These are phyloP conservation scores for Acanthamoeba royreba DNA, from an alignment of 208 protist genomes.

Conservation along the genomic window DNA sequence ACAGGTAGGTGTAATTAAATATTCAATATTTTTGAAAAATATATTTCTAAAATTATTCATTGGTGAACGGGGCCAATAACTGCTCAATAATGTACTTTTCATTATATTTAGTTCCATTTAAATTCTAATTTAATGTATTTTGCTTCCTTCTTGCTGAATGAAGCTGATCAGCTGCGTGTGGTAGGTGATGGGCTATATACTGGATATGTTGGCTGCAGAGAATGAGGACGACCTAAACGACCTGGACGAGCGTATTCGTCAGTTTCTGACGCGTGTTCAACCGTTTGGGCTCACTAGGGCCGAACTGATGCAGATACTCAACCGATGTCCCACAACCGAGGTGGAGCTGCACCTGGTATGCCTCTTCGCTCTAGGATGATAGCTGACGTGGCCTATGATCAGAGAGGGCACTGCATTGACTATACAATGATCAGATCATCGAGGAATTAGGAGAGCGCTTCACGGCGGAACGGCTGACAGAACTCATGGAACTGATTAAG, in stretches of 20 bases:
- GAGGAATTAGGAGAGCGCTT: background rate
- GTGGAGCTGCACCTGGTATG: slow-evolving; percentile 20
- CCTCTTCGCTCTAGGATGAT: background rate
- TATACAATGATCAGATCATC: background rate
- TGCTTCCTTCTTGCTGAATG: background rate
- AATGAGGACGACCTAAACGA: background rate
- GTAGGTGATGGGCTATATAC: background rate
- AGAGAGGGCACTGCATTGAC: too few species aligned
- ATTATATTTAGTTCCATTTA: background rate
- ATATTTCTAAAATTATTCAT: too few species aligned
- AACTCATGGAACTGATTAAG: background rate
- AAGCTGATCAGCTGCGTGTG: background rate
- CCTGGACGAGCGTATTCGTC: background rate
- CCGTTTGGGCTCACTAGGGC: background rate
- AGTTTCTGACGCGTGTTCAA: background rate
- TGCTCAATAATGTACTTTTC: too few species aligned
- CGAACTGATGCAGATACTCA: background rate
- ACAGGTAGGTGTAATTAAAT: background rate
- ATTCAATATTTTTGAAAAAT: too few species aligned
- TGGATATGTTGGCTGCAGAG: background rate
- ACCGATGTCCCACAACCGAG: background rate
- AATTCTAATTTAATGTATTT: background rate
- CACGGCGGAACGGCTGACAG: background rate
- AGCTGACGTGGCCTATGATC: background rate
- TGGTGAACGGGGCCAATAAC: background rate